Conservation (phyloP, 305 asterid genomes). For the Fraxinus greggii region DNA sequence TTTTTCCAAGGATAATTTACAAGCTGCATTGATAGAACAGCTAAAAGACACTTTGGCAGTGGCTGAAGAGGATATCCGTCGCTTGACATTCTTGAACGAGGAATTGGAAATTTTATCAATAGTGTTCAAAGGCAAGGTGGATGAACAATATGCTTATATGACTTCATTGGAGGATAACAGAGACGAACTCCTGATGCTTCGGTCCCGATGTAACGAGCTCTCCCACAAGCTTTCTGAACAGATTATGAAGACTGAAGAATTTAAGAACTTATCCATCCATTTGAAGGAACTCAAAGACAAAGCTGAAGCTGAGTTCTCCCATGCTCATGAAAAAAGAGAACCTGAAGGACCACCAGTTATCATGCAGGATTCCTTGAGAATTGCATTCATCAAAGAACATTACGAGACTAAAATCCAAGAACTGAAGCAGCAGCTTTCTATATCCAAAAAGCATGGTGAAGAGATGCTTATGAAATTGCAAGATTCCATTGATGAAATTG, state of each 20-base stretch:
- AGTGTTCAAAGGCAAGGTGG: slow-evolving; percentile 53
- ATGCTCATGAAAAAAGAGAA: slow-evolving; percentile 60
- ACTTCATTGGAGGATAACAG: slow-evolving; percentile 43
- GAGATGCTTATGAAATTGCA: slow-evolving; percentile 93
- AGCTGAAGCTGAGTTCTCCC: slow-evolving; percentile 71
- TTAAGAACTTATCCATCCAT: slow-evolving; percentile 68
- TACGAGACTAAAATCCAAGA: slow-evolving; percentile 83
- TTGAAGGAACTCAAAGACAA: slow-evolving; percentile 84
- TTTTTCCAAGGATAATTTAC: slow-evolving; percentile 37
- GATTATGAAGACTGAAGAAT: slow-evolving; percentile 71
- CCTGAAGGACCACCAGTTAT: slow-evolving; percentile 60
- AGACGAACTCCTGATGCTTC: slow-evolving; percentile 45
- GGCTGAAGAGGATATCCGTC: slow-evolving; percentile 51
- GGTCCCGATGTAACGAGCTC: slow-evolving; percentile 50
- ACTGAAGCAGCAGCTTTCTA: slow-evolving; percentile 73
- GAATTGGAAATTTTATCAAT: slow-evolving; percentile 58
- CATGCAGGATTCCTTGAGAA: slow-evolving; percentile 74
- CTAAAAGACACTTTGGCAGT: slow-evolving; percentile 36
- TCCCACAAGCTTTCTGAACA: slow-evolving; percentile 73
- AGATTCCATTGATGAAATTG: slow-evolving; percentile 83
- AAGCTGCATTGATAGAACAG: slow-evolving; percentile 42
- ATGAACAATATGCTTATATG: slow-evolving; percentile 42
- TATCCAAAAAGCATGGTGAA: slow-evolving; percentile 86
- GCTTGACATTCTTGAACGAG: slow-evolving; percentile 50
- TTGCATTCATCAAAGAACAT: slow-evolving; percentile 94